Base-by-base conservation (phyloP, 805 yeast species). In the Isabelozyma pseudorhagii region DNA sequence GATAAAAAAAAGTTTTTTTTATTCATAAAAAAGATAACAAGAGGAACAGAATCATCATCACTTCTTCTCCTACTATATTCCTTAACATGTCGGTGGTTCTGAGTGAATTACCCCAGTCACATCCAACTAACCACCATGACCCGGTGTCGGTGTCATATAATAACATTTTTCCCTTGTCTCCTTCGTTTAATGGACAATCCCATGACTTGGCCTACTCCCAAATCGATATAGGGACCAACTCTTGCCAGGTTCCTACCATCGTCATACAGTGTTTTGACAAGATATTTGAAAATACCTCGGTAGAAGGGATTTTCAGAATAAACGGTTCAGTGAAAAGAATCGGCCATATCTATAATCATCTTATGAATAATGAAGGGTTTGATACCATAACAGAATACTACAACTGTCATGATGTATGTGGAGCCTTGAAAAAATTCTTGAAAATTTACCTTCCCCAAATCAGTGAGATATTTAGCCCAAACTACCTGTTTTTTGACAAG, bases 251-350 rank as follows among this genome's bases (percentile, higher is more conserved):
- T 10, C 68, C 68, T 0, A n/a, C 50, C 17, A 53, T 63, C 27
- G 44, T 67, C 17, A 52, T 50, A 8, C 62, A 58, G 31, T 53
- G 64, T 38, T 60, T 60, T 42, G 36, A 54, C 13, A 61, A 54
- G 46, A 51, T 67, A 5, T 47, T 59, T 7, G 46, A 43, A 5
- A 51, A 61, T 6, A 55, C 57, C 6, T 46, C 61, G 1, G 54
- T 52, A 17, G 68, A 67, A 45, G 72, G 72, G 14, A 51, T 66
- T 7, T 68, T 68, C 47, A 54, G 72, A 28, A 59, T 68, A 15
- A 65, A 62, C 44, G 72, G 72, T 9, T 66, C 71, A 1, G 57
- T 58, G 28, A 58, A 62, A 42, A 57, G 68, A 31, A 57, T 67
- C 15, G 54, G 60, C 34, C 46, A 54, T 3, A 57, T 63, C 48